Evolutionary conservation across 129 eudicot species (phyloP).

Genomic region (Flaveria sonorensis): DNA sequence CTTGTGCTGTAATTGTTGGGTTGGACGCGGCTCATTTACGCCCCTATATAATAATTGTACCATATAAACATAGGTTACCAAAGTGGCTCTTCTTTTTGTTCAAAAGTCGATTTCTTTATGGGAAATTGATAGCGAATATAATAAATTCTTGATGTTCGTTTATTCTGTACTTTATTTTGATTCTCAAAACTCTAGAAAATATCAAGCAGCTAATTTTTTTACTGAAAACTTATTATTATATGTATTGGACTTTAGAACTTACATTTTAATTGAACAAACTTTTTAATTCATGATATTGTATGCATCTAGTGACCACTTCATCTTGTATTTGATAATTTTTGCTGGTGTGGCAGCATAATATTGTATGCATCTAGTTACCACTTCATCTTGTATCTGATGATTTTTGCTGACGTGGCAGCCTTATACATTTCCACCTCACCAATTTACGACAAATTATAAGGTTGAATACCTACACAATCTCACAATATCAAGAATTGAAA

Average conservation of each 20-base stretch:
- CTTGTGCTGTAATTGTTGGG: not conserved
- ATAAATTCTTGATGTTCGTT: not conserved
- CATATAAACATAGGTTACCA: not conserved
- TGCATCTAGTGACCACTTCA: not conserved
- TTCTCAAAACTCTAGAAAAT: slow-evolving; percentile 11
- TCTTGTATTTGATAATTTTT: not conserved
- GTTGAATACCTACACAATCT: too few relatives aligned
- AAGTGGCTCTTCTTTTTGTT: slow-evolving; percentile 12
- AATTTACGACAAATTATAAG: too few relatives aligned
- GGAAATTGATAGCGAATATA: slow-evolving; percentile 22
- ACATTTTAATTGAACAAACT: not conserved
- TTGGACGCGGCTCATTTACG: not conserved
- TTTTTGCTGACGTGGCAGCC: not conserved
- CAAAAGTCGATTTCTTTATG: slow-evolving; percentile 19
- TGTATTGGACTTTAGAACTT: not conserved
- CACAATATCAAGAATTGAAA: not conserved
- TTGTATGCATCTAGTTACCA: not conserved
- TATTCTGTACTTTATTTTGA: slow-evolving; percentile 7
- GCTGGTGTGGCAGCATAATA: not conserved
- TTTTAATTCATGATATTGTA: not conserved
- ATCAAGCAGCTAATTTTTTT: not conserved
- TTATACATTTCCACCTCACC: not conserved
- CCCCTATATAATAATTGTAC: not conserved
- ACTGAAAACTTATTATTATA: slow-evolving; percentile 12
- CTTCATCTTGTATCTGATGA: not conserved